These are phyloP conservation scores for Lactarius sp. DNA, from an alignment of 768 basidiomycete genomes.

Conservation along the genomic window DNA sequence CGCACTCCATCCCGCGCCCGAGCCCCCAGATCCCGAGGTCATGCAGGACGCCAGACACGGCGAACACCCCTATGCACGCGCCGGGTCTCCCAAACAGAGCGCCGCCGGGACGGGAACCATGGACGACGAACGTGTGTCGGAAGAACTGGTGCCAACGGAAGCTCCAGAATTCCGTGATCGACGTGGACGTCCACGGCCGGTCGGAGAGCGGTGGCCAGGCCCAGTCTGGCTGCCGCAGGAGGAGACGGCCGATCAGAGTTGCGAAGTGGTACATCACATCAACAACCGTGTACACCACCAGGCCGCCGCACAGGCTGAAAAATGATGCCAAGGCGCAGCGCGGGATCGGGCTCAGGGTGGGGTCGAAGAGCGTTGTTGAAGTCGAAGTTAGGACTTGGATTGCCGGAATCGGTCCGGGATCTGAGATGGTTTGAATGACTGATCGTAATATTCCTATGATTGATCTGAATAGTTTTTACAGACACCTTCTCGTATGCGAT, in stretches of 20 bases:
- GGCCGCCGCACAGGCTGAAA: conserved; percentile 11
- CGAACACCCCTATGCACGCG: conserved; percentile 52
- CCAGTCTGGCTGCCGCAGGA: conserved; percentile 31
- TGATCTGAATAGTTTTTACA: too few species aligned
- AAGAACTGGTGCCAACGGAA: conserved; percentile 37
- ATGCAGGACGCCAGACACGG: conserved; percentile 55
- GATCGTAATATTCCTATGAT: too few species aligned
- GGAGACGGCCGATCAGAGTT: conserved; percentile 27
- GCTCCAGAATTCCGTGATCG: conserved; percentile 38
- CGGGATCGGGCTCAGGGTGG: neutral
- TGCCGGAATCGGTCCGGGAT: too few species aligned
- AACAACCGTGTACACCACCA: conserved; percentile 18
- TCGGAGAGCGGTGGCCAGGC: conserved; percentile 37
- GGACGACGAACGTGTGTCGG: conserved; percentile 32
- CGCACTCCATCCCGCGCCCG: conserved; percentile 48
- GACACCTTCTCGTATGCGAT: too few species aligned
- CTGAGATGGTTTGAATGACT: too few species aligned
- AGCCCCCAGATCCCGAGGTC: conserved; percentile 55
- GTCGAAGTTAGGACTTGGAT: too few species aligned
- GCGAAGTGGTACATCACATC: conserved; percentile 27
- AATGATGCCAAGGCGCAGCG: neutral
- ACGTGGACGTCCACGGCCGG: conserved; percentile 36
- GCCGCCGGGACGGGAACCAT: conserved; percentile 34
- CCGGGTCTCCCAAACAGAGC: conserved; percentile 46
- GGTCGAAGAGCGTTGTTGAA: conserved; percentile 18